Base-by-base conservation (phyloP, 768 basidiomycete genomes). In the Termitomyces sp. region DNA sequence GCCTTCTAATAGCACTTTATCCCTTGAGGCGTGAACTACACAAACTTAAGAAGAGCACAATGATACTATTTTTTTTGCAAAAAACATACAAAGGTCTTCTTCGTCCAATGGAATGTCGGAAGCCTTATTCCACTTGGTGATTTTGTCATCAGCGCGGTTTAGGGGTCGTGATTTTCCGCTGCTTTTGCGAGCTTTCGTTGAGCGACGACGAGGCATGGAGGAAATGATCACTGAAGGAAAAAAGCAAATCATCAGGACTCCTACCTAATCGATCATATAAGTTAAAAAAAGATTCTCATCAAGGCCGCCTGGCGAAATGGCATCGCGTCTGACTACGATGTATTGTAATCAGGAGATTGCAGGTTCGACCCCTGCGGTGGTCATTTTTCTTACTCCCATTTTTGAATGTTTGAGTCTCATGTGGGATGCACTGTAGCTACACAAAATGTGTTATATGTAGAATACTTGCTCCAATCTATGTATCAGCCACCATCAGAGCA, bases 311-410 rank as follows among this genome's bases (percentile, higher is more conserved):
- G 88, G 88, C 88, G 87, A 88, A 90, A 89, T 90, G 88, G 88
- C 87, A 90, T 88, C 87, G 88, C 88, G 88, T 90, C 88, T 90
- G 87, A 89, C 88, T 90, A 88, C 87, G 87, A 87, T 26, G 2
- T 6, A 0, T 10, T 26, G 20, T 53, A 49, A 85, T 84, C 84
- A 86, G 83, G 83, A 86, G 84, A 84, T 85, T 85, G 84, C 83
- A 86, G 83, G 84, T 86, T 86, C 84, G 82, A 86, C 75, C 80
- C 83, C 82, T 86, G 83, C 33, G 35, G 35, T 36, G 50, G 50
- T 52, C 50, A 52, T 24, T 14, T 36, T 36, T 13, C n/a, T n/a
- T n/a, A n/a, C n/a, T n/a, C n/a, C n/a, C n/a, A n/a, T n/a, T n/a
- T n/a, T n/a, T n/a, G n/a, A n/a, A n/a, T n/a, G n/a, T n/a, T n/a